Percentiles rank a stretch among this genome's conserved stretches.
Evolutionary conservation across 2,329 filamentous ascomycete genomes (phyloP).

Genomic region (Didymella keratinophila): DNA sequence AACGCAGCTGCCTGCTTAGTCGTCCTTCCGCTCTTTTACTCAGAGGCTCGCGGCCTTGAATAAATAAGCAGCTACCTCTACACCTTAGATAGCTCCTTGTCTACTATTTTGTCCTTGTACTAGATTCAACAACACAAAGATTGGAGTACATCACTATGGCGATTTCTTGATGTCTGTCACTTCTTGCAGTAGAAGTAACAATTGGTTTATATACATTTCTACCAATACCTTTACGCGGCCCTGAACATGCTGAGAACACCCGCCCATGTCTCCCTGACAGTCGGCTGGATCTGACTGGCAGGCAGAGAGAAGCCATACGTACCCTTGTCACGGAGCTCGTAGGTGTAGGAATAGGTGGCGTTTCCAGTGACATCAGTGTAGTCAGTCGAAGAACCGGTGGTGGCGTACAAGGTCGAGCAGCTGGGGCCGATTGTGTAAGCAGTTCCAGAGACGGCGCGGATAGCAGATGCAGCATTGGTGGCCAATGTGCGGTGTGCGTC

Average conservation of each 20-base stretch:
- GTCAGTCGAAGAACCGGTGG: constrained; percentile 56
- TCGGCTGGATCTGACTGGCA: constrained; percentile 58
- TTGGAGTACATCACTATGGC: too few relatives aligned
- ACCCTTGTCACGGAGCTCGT: constrained; percentile 60
- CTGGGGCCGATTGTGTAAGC: constrained; percentile 56
- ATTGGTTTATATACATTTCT: background rate
- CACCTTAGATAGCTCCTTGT: too few relatives aligned
- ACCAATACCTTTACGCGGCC: constrained; percentile 23
- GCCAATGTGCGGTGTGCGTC: constrained; percentile 60
- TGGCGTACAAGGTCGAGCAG: constrained; percentile 68
- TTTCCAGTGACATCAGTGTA: constrained; percentile 54
- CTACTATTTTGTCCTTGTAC: too few relatives aligned
- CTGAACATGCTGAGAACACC: constrained; percentile 45
- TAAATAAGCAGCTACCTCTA: too few relatives aligned
- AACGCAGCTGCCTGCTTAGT: too few relatives aligned
- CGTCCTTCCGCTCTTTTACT: too few relatives aligned
- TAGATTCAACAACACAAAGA: too few relatives aligned
- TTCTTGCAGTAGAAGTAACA: background rate
- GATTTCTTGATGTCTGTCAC: background rate
- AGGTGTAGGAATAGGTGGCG: constrained; percentile 56
- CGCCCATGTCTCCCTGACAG: constrained; percentile 58
- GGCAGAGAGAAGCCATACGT: constrained; percentile 59
- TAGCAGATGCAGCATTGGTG: constrained; percentile 58
- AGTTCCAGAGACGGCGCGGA: constrained; percentile 62
- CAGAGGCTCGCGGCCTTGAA: too few relatives aligned